Base-by-base conservation (phyloP, 1,284 basidiomycete species). In the Pisolithus thermaeus region DNA sequence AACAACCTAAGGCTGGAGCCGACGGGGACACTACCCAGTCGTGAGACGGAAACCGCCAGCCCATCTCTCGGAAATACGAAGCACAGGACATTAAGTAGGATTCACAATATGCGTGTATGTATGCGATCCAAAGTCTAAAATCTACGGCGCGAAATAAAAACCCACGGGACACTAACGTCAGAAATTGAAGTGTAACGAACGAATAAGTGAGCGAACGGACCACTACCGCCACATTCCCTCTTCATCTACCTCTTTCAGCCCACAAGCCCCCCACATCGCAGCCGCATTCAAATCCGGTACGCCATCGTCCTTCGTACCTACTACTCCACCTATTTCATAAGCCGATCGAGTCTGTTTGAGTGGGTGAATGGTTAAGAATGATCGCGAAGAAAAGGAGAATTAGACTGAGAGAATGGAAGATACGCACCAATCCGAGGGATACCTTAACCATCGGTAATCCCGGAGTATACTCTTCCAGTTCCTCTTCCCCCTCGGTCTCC, bases 391-490 rank as follows among this genome's bases (percentile, higher is more conserved):
- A 20, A 3, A 35, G n/a, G 28, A 30, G 11, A 9, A 30, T 9
- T 28, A 8, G 28, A 30, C 16, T 37, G 4, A 25, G 14, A 12
- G 39, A 30, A 42, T 12, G 16, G 4, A 14, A 12, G 12, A 14
- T 7, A 58, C 62, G 53, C 35, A 66, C 66, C 54, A 81, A 59
- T 5, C 83, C 83, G 32, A 85, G 69, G 0, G 83, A 77, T 23
- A 86, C 68, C 65, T 83, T 84, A 72, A 87, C 85, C 55, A 74
- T 77, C 3, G 82, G 80, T 23, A 69, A 61, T 11, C 73, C 71
- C 35, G 76, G 74, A 28, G 54, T 62, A 62, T 86, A 85, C 25
- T 65, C 63, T 55, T 84, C 80, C 28, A 91, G 64, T 56, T 69
- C 65, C n/a, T 56, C 49, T 45, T 59, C 55, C 8, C 54, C 52